Percentiles rank a stretch among this genome's conserved stretches.
Evolutionary conservation across 1,284 basidiomycete species (phyloP).

Genomic region (Hortiboletus rubellus): DNA sequence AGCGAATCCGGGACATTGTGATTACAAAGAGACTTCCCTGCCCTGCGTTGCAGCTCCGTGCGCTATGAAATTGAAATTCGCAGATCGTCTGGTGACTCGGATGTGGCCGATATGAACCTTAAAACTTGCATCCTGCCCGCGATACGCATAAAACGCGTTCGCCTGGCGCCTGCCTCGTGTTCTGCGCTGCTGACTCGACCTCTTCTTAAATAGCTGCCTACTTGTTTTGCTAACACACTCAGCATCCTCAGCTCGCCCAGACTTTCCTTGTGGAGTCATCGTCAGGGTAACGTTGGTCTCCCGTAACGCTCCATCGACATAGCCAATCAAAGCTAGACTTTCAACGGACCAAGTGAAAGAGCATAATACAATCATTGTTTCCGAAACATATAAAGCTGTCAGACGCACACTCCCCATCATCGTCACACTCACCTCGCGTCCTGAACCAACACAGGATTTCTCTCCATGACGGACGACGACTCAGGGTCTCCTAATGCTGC

Average conservation of each 20-base stretch:
- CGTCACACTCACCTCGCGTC: not conserved
- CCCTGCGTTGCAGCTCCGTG: not conserved
- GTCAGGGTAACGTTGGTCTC: slow-evolving; percentile 12
- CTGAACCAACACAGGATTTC: not conserved
- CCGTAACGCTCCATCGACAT: slow-evolving; percentile 8
- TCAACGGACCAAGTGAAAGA: not conserved
- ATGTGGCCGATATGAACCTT: slow-evolving; percentile 1
- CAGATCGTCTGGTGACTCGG: not conserved
- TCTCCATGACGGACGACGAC: slow-evolving; percentile 12
- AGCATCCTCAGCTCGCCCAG: not conserved
- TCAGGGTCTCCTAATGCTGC: not conserved
- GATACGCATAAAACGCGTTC: slow-evolving; percentile 8
- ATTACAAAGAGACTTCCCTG: not conserved
- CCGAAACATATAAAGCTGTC: slow-evolving; percentile 6
- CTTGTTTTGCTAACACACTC: not conserved
- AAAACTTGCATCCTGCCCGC: not conserved
- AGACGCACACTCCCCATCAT: not conserved
- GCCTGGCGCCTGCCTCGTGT: slow-evolving; percentile 17
- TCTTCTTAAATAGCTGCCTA: not conserved
- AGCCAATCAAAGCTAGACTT: not conserved
- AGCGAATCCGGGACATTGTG: too few relatives aligned
- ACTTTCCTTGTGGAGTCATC: not conserved
- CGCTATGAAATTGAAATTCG: slow-evolving; percentile 1
- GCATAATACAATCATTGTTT: slow-evolving; percentile 1
- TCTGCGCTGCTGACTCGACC: not conserved